Percentiles rank a stretch among this genome's conserved stretches.
Conservation (phyloP, 805 yeast genomes). For the Blastobotrys terrestris region DNA sequence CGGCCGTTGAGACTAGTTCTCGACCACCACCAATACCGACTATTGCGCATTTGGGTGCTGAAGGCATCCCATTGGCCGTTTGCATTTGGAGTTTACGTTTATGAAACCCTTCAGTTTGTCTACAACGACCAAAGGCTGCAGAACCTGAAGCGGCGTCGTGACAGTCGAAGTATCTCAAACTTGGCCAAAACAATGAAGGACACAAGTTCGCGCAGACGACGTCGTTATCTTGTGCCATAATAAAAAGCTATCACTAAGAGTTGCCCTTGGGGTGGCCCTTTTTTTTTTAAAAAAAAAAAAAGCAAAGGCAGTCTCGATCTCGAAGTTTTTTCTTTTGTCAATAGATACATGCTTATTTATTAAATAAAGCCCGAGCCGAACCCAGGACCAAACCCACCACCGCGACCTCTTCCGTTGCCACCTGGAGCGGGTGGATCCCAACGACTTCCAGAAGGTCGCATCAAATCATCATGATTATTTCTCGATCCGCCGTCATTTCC, state of each 20-base stretch:
- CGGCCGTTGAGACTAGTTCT: constrained; percentile 26
- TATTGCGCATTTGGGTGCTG: constrained; percentile 22
- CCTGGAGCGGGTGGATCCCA: constrained; percentile 36
- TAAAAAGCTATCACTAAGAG: no score
- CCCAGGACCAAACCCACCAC: neutral
- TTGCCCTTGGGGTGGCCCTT: no score
- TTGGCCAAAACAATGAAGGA: neutral
- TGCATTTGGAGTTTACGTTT: constrained; percentile 21
- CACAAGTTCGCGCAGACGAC: neutral
- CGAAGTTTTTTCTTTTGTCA: no score
- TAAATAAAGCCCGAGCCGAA: constrained; percentile 1
- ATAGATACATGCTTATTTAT: neutral
- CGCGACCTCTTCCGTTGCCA: neutral
- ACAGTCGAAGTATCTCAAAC: neutral
- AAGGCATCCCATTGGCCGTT: constrained; percentile 28
- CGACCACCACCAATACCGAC: constrained; percentile 22
- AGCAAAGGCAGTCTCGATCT: no score
- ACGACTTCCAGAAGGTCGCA: constrained; percentile 34
- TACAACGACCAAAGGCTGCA: neutral
- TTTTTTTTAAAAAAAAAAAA: no score
- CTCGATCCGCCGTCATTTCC: constrained; percentile 12
- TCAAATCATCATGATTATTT: constrained; percentile 18
- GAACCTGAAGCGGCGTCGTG: neutral
- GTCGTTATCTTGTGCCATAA: neutral
- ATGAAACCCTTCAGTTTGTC: constrained; percentile 13